A percentile compares a stretch with the other conserved stretches of the same genome.
These are phyloP conservation scores for Saturnispora kantuleensis DNA, from an alignment of 805 yeast species.

Conservation along the genomic window DNA sequence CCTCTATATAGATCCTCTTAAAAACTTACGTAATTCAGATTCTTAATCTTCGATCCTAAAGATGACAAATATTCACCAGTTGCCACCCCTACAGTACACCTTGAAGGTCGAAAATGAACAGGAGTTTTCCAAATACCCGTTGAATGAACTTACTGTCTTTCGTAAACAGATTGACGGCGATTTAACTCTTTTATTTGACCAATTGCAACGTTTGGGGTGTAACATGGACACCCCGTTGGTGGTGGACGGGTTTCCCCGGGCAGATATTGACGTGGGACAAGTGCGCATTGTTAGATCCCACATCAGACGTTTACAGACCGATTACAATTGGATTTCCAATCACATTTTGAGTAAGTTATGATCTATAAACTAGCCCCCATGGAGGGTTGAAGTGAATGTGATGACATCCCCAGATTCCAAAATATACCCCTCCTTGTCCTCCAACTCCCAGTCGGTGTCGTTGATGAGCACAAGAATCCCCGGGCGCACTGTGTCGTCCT, in stretches of 20 bases:
- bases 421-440: conserved; percentile 77
- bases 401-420: conserved; percentile 67
- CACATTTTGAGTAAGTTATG: conserved; percentile 36
- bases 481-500: conserved; percentile 76
- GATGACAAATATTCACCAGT: conserved; percentile 1
- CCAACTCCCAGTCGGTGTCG: conserved; percentile 95
- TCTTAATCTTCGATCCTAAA: too few species aligned
- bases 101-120: background rate
- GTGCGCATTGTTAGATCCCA: conserved; percentile 52
- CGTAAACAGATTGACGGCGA: conserved; percentile 30
- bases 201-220: conserved; percentile 12
- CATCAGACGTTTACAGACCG: conserved; percentile 63
- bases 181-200: conserved; percentile 31
- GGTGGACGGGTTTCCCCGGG: conserved; percentile 78
- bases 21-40: too few species aligned
- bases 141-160: background rate
- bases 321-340: conserved; percentile 40
- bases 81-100: background rate
- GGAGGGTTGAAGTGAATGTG: conserved; percentile 86
- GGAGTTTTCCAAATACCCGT: conserved; percentile 2
- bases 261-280: conserved; percentile 70
- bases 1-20: too few species aligned
- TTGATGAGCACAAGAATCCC: conserved; percentile 87
- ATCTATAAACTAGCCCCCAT: conserved; percentile 61
- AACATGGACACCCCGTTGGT: conserved; percentile 59